Base-by-base conservation (phyloP, 139 green algal species). In the Bryopsis sp. region DNA sequence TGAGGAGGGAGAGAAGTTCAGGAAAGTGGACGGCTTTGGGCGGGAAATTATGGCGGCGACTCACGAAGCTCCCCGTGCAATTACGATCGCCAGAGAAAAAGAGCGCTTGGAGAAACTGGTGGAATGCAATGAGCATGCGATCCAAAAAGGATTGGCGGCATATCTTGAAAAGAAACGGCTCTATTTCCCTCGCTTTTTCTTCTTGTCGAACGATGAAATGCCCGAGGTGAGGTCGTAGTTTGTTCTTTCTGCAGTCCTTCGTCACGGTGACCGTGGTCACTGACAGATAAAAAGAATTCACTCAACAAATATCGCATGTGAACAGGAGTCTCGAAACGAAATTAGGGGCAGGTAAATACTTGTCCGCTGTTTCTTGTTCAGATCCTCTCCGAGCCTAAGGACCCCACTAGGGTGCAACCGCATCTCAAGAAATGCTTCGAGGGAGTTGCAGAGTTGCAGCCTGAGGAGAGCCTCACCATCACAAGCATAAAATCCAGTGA, bases 171-270 rank as follows among this genome's bases (percentile, higher is more conserved):
- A n/a, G n/a, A n/a, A n/a, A n/a, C n/a, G n/a, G n/a, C n/a, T n/a
- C n/a, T n/a, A n/a, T n/a, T 76, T 47, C 64, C 70, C 8, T 64
- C 74, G 2, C 74, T 76, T 61, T 50, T 76, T n/a, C 71, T 90
- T n/a, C n/a, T n/a, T n/a, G n/a, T n/a, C n/a, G n/a, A n/a, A n/a
- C n/a, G n/a, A n/a, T n/a, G n/a, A n/a, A n/a, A n/a, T n/a, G n/a
- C n/a, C n/a, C n/a, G n/a, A n/a, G n/a, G 60, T 81, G 77, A 70
- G 88, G 88, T 82, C 84, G 80, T n/a, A 73, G 82, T 26, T 83
- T 81, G 69, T 82, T 82, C 67, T 82, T 79, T 64, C 59, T 85
- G 61, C 8, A 24, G n/a, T n/a, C n/a, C n/a, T n/a, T n/a, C n/a
- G n/a, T n/a, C n/a, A n/a, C n/a, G n/a, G n/a, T n/a, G n/a, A n/a